A percentile compares a stretch with the other conserved stretches of the same genome.
These are phyloP conservation scores for Xanthoconium separans DNA, from an alignment of 1,284 basidiomycete genomes.

Conservation along the genomic window DNA sequence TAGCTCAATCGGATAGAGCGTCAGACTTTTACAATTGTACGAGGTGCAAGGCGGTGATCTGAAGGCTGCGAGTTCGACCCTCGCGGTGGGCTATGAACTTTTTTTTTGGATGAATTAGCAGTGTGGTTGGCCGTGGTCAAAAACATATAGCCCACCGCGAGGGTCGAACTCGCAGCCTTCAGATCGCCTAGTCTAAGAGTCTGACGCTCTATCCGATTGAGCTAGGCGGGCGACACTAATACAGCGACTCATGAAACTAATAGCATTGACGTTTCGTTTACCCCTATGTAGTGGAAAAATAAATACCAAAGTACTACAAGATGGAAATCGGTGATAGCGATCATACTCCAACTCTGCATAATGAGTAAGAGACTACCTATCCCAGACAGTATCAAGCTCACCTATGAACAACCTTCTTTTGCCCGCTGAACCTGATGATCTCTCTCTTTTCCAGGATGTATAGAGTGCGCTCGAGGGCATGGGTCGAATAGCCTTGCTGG, in stretches of 20 bases:
- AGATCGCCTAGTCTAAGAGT: constrained; percentile 56
- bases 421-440: constrained; percentile 71
- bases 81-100: constrained; percentile 70
- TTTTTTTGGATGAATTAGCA: too few relatives aligned
- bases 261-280: not conserved
- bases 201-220: constrained; percentile 88
- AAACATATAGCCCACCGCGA: constrained; percentile 72
- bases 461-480: constrained; percentile 90
- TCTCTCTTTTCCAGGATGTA: constrained; percentile 96
- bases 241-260: too few relatives aligned
- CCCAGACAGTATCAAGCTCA: constrained; percentile 16
- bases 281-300: not conserved
- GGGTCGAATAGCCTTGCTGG: constrained; percentile 87
- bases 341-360: constrained; percentile 32
- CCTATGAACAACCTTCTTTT: constrained; percentile 60
- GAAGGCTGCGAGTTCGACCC: constrained; percentile 92
- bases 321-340: not conserved
- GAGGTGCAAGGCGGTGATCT: constrained; percentile 44
- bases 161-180: constrained; percentile 92
- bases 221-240: constrained; percentile 58
- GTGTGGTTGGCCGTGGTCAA: not conserved
- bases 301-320: not conserved
- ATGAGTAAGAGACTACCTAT: constrained; percentile 3
- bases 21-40: constrained; percentile 58
- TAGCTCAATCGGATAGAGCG: constrained; percentile 88